Conservation (phyloP, 768 basidiomycete genomes). For the Cystofilobasidium ferigula region DNA sequence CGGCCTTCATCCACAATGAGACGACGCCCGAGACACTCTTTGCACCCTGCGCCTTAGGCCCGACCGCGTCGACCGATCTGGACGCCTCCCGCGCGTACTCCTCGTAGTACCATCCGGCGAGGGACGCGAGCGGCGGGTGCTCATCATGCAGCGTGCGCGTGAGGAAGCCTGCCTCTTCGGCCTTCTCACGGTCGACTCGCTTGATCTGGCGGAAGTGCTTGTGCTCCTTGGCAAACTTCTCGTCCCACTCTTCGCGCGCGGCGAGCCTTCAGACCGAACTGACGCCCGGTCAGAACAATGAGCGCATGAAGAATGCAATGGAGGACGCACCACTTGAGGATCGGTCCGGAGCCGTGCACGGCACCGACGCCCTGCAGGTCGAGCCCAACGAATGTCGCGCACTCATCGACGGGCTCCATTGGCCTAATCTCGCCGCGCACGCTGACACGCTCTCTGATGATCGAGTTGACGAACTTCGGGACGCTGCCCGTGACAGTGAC, state of each 20-base stretch:
- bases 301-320: not conserved
- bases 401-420: constrained; percentile 31
- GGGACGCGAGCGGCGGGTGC: constrained; percentile 32
- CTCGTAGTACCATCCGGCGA: constrained; percentile 34
- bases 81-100: constrained; percentile 32
- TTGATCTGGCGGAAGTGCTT: constrained; percentile 32
- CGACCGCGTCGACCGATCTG: constrained; percentile 36
- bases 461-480: constrained; percentile 12
- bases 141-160: constrained; percentile 35
- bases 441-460: constrained; percentile 34
- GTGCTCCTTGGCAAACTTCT: constrained; percentile 33
- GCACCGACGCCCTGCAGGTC: constrained; percentile 33
- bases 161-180: constrained; percentile 34
- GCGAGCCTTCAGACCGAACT: constrained; percentile 30
- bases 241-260: constrained; percentile 36
- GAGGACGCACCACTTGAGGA: constrained; percentile 27
- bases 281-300: not conserved
- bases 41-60: not conserved
- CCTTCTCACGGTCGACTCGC: constrained; percentile 31
- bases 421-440: constrained; percentile 32
- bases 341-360: constrained; percentile 36
- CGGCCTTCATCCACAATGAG: constrained; percentile 10
- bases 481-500: constrained; percentile 6
- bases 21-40: constrained; percentile 4
- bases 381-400: constrained; percentile 31